Conservation (phyloP, 1,284 basidiomycete species). For the Naganishia liquefaciens region DNA sequence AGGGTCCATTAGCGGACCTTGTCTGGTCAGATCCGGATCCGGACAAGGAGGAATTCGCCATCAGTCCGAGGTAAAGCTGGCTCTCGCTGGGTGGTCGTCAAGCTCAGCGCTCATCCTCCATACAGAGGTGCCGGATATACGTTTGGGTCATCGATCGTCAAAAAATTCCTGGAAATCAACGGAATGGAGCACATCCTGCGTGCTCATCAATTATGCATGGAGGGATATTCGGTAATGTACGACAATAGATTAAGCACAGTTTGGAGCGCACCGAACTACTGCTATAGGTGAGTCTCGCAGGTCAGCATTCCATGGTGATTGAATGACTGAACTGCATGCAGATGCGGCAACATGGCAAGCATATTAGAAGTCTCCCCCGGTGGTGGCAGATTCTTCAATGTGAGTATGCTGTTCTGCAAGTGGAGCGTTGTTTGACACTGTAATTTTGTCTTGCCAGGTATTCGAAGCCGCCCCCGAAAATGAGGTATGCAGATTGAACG, state of each 20-base stretch:
- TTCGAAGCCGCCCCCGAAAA: conserved; percentile 98
- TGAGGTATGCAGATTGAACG: conserved; percentile 51
- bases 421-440: background rate
- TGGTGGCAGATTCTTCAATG: conserved; percentile 89
- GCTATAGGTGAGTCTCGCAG: conserved; percentile 56
- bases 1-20: conserved; percentile 99
- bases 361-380: conserved; percentile 95
- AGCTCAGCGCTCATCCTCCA: background rate
- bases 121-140: conserved; percentile 95
- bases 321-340: conserved; percentile 53
- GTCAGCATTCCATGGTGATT: background rate
- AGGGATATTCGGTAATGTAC: conserved; percentile 93
- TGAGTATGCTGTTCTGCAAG: conserved; percentile 47
- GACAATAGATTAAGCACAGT: conserved; percentile 95
- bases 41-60: conserved; percentile 98
- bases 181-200: conserved; percentile 96
- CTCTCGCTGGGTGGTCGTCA: too few relatives aligned
- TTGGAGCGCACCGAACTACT: conserved; percentile 91
- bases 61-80: conserved; percentile 83
- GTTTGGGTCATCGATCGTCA: conserved; percentile 97
- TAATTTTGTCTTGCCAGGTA: background rate
- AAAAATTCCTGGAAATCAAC: conserved; percentile 93
- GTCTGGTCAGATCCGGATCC: conserved; percentile 99
- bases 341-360: conserved; percentile 95
- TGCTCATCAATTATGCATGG: conserved; percentile 99